A percentile compares a stretch with the other conserved stretches of the same genome.
Conservation (phyloP, 1,284 basidiomycete genomes). For the Ustilago shanxiensis region DNA sequence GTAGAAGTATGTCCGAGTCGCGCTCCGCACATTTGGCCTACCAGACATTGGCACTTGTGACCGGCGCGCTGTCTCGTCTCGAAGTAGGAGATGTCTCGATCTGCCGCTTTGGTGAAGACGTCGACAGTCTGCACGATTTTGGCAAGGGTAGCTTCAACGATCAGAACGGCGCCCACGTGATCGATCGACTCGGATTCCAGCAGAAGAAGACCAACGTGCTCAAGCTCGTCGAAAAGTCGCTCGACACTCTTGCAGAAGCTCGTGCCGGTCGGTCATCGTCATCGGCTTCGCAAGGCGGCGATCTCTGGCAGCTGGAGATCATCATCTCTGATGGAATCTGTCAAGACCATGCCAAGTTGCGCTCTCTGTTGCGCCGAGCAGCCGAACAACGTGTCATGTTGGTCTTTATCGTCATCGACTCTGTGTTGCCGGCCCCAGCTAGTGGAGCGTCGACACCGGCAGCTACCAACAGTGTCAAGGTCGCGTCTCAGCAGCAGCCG, state of each 20-base stretch:
- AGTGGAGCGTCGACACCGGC: slow-evolving; percentile 22
- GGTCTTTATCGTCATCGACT: slow-evolving; percentile 96
- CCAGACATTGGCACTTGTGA: slow-evolving; percentile 91
- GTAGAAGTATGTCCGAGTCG: slow-evolving; percentile 93
- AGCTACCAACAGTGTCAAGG: neutral
- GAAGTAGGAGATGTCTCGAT: slow-evolving; percentile 95
- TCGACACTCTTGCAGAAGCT: slow-evolving; percentile 80
- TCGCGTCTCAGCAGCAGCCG: slow-evolving; percentile 70
- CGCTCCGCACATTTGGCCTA: slow-evolving; percentile 94
- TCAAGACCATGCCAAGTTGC: slow-evolving; percentile 90
- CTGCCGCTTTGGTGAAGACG: slow-evolving; percentile 87
- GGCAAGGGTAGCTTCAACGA: slow-evolving; percentile 57
- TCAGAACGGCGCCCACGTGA: slow-evolving; percentile 76
- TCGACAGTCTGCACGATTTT: slow-evolving; percentile 90
- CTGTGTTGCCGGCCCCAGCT: slow-evolving; percentile 73
- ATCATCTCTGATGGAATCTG: slow-evolving; percentile 99
- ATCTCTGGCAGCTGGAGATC: slow-evolving; percentile 97
- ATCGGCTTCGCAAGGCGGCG: slow-evolving; percentile 72
- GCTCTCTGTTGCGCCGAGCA: slow-evolving; percentile 84
- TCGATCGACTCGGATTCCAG: slow-evolving; percentile 88
- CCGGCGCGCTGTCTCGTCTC: slow-evolving; percentile 88
- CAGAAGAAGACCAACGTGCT: slow-evolving; percentile 93
- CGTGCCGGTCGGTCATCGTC: slow-evolving; percentile 76
- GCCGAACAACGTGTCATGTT: slow-evolving; percentile 93
- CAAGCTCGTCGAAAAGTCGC: slow-evolving; percentile 84